Evolutionary conservation across 441 rosid genomes (phyloP).

Genomic region (Erodium trifolium): DNA sequence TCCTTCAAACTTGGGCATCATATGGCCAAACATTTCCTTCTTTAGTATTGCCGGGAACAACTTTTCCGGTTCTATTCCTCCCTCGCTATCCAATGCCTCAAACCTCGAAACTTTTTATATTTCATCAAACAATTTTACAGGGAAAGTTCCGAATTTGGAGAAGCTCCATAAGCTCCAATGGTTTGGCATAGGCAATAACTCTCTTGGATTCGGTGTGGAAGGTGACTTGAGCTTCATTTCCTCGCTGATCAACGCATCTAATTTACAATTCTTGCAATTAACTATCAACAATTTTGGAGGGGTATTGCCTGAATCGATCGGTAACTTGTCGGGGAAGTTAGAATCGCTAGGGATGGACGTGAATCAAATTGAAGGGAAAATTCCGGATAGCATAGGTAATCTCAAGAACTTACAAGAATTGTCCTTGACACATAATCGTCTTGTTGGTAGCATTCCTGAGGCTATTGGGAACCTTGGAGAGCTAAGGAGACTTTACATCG

Average conservation of each 20-base stretch:
- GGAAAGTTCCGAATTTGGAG: slow-evolving; percentile 12
- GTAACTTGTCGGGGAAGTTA: slow-evolving; percentile 17
- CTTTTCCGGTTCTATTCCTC: slow-evolving; percentile 21
- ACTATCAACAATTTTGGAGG: slow-evolving; percentile 15
- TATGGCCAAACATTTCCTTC: slow-evolving; percentile 5
- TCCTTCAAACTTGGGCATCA: slow-evolving; percentile 17
- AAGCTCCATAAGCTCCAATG: not conserved
- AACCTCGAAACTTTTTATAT: not conserved
- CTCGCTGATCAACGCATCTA: slow-evolving; percentile 20
- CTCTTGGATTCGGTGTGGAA: slow-evolving; percentile 18
- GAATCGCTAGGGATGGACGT: not conserved
- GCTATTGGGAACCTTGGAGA: not conserved
- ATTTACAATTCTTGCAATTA: not conserved
- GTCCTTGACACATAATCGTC: not conserved
- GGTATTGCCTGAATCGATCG: slow-evolving; percentile 15
- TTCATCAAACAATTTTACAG: not conserved
- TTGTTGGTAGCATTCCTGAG: not conserved
- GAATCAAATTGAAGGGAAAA: slow-evolving; percentile 11
- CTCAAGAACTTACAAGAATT: slow-evolving; percentile 6
- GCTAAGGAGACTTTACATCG: not conserved
- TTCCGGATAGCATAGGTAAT: slow-evolving; percentile 12
- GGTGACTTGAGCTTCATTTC: slow-evolving; percentile 20
- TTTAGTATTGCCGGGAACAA: not conserved
- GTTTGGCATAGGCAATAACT: not conserved
- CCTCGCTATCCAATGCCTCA: slow-evolving; percentile 23